Evolutionary conservation across 495 filamentous ascomycete genomes (phyloP), one percentile per base, ranked within the genome.

Genomic region (Astrothelium subdiscretum): DNA sequence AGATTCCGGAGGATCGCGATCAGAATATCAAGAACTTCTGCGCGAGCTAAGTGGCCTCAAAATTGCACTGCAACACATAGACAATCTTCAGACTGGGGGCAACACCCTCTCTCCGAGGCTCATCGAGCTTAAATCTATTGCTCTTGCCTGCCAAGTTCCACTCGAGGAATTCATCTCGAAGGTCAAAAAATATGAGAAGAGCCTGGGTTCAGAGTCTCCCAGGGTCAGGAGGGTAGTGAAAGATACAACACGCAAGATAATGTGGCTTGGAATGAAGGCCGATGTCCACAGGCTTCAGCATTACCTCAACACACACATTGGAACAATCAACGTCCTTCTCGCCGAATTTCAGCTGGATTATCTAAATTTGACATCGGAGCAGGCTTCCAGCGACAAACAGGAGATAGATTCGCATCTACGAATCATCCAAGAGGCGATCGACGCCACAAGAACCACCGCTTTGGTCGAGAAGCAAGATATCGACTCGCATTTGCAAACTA

Each of bases 301-400:
- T 1, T 63, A 63, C 35, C 35, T 63, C 6, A 59, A 63, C 13
- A n/a, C 44, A 24, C 62, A 63, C 40, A 31, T 42, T 42, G 40
- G 54, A 10, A 63, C 13, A 13, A 63, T 63, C 18, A 59, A 43
- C 32, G 44, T 59, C 5, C 13, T 59, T 12, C 20, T 63, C 15
- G 20, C 54, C 20, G 52, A 59, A 8, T 48, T 10, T 48, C 8
- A n/a, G 18, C 18, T 48, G 42, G 42, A 48, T 3, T 10, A 11
- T n/a, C 5, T 48, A n/a, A n/a, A n/a, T 48, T 20, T 48, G 3
- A n/a, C 42, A 10, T 8, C 42, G 18, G 18, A 48, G 42, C 5
- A 48, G 42, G 42, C 42, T n/a, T 8, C 5, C 42, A n/a, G 8
- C 42, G 18, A 48, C 18, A n/a, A 48, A 10, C 42, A 48, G 18